Conservation (phyloP, 2,329 filamentous ascomycete genomes). For the Colletotrichum salicis region DNA sequence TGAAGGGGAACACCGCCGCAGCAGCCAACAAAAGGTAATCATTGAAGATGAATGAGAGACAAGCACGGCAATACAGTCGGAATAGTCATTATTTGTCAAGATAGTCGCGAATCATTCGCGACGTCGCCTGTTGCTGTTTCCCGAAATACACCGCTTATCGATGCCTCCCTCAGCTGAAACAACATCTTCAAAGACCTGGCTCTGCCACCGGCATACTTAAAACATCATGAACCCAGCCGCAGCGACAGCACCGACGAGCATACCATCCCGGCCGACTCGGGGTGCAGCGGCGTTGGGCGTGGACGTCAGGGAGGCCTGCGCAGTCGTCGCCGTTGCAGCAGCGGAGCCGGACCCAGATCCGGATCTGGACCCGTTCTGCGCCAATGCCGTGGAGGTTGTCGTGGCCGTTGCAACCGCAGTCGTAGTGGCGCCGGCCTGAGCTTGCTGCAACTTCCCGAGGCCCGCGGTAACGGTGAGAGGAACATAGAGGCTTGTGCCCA, state of each 20-base stretch:
- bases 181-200: neutral
- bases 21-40: neutral
- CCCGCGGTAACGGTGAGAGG: constrained; percentile 53
- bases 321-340: neutral
- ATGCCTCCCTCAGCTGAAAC: neutral
- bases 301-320: constrained; percentile 32
- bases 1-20: neutral
- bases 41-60: neutral
- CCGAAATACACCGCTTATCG: too few species aligned
- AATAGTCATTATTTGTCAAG: neutral
- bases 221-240: constrained; percentile 48
- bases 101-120: neutral
- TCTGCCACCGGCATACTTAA: constrained; percentile 35
- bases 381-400: constrained; percentile 24
- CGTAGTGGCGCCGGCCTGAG: constrained; percentile 21
- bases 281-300: constrained; percentile 45
- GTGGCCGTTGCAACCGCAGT: constrained; percentile 30
- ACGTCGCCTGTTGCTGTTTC: neutral
- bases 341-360: neutral
- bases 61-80: neutral
- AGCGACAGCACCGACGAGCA: constrained; percentile 47
- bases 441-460: constrained; percentile 45
- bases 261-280: constrained; percentile 47
- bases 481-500: constrained; percentile 35
- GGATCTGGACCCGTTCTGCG: neutral